phyloP scores from a whole-genome alignment of 163 green algal species.

The Scenedesmus sp. region DNA sequence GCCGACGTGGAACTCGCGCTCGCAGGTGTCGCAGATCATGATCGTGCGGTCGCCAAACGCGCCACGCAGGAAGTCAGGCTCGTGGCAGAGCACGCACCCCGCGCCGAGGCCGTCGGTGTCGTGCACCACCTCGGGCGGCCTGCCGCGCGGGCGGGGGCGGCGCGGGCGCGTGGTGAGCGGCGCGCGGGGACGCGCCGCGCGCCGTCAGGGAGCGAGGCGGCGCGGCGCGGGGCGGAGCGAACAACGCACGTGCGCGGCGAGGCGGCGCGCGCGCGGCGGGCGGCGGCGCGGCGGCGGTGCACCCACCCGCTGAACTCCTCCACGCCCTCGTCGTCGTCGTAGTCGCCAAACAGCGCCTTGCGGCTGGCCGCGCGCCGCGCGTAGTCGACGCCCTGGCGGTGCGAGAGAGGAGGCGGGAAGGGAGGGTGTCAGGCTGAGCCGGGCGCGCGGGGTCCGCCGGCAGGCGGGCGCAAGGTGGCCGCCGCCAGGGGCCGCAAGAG shows the following conservation, averaged over 20 bases:
- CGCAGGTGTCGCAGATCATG: constrained; percentile 97
- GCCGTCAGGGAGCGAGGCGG: no score
- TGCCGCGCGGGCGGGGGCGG: no score
- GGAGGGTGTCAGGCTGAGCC: no score
- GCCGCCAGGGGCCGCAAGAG: not conserved
- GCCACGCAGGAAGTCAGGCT: constrained; percentile 83
- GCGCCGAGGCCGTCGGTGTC: constrained; percentile 58
- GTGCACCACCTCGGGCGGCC: constrained; percentile 56
- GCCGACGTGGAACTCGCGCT: constrained; percentile 95
- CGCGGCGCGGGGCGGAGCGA: no score
- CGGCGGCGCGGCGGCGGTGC: not conserved
- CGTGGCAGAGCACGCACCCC: constrained; percentile 85
- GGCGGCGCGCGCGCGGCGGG: not conserved
- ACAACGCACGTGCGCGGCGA: no score
- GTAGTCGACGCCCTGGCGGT: constrained; percentile 41
- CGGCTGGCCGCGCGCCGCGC: constrained; percentile 26
- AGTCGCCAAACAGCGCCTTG: not conserved
- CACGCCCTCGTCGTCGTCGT: constrained; percentile 31
- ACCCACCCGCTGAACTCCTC: no score
- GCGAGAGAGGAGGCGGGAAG: no score
- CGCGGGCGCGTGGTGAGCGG: no score
- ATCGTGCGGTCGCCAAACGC: constrained; percentile 90
- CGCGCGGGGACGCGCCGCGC: no score
- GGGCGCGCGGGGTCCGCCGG: no score
- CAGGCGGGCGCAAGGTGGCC: no score